Conservation (phyloP, 345 rosid genomes). For the Euclidium syriacum region DNA sequence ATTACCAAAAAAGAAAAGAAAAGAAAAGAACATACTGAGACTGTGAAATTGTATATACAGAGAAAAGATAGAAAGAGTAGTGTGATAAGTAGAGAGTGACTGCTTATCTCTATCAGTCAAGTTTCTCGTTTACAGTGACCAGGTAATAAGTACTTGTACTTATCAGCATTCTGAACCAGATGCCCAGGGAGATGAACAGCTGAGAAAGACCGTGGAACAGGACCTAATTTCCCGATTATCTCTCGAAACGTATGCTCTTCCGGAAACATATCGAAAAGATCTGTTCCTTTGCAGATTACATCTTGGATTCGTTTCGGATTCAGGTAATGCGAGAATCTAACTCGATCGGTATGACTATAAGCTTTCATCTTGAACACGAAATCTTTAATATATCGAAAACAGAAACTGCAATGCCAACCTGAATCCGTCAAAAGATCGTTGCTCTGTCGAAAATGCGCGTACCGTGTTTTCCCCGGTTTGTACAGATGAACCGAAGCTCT, state of each 20-base stretch:
- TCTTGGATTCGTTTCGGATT: constrained; percentile 73
- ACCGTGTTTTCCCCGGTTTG: constrained; percentile 58
- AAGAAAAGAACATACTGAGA: neutral
- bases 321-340: constrained; percentile 75
- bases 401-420: constrained; percentile 98
- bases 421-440: constrained; percentile 64
- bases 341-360: constrained; percentile 85
- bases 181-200: constrained; percentile 77
- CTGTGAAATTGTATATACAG: neutral
- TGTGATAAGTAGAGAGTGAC: neutral
- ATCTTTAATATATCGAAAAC: constrained; percentile 66
- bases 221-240: constrained; percentile 85
- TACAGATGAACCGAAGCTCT: constrained; percentile 80
- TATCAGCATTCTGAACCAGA: constrained; percentile 56
- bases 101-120: constrained; percentile 32
- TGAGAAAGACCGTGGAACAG: constrained; percentile 65
- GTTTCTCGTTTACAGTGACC: constrained; percentile 75
- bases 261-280: constrained; percentile 85
- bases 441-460: constrained; percentile 74
- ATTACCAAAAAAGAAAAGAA: neutral
- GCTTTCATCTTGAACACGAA: constrained; percentile 94
- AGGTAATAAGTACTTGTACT: constrained; percentile 69
- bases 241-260: constrained; percentile 87
- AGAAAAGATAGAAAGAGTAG: neutral
- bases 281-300: constrained; percentile 69